phyloP scores from a whole-genome alignment of 2,329 filamentous ascomycete species.

The Claviceps paspali region DNA sequence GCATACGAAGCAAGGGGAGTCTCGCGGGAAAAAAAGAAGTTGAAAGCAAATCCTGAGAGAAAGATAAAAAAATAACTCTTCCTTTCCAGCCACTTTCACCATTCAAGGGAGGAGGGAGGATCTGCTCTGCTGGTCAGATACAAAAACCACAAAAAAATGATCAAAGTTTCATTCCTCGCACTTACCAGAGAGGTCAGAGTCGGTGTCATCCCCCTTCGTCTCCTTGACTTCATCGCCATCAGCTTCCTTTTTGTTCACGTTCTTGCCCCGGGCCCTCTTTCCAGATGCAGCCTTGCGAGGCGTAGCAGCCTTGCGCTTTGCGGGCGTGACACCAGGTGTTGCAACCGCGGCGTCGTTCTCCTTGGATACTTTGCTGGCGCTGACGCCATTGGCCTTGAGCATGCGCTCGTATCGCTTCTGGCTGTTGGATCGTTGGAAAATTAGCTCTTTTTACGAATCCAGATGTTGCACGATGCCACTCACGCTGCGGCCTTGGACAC shows the following conservation, averaged over 20 bases:
- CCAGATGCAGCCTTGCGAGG: conserved; percentile 10
- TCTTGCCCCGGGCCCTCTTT: conserved; percentile 13
- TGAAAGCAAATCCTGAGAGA: too few relatives aligned
- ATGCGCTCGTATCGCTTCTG: conserved; percentile 55
- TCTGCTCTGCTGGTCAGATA: neutral
- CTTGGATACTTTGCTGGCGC: conserved; percentile 7
- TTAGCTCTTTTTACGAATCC: neutral
- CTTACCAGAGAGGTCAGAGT: conserved; percentile 14
- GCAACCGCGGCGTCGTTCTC: conserved; percentile 1
- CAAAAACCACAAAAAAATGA: neutral
- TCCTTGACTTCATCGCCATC: conserved; percentile 11
- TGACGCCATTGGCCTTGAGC: conserved; percentile 41
- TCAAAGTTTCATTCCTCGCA: neutral
- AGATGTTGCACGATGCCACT: conserved; percentile 20
- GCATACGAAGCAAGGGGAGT: too few relatives aligned
- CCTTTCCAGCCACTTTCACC: neutral
- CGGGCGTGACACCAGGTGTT: conserved; percentile 9
- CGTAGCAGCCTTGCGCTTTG: conserved; percentile 17
- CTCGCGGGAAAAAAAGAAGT: too few relatives aligned
- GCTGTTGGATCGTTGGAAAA: conserved; percentile 21
- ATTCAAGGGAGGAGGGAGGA: neutral
- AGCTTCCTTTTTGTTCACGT: conserved; percentile 13
- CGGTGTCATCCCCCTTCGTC: conserved; percentile 12
- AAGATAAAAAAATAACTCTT: too few relatives aligned
- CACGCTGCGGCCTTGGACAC: conserved; percentile 55